Conservation (phyloP, 495 filamentous ascomycete species). For the Elaphomyces granulatus region DNA sequence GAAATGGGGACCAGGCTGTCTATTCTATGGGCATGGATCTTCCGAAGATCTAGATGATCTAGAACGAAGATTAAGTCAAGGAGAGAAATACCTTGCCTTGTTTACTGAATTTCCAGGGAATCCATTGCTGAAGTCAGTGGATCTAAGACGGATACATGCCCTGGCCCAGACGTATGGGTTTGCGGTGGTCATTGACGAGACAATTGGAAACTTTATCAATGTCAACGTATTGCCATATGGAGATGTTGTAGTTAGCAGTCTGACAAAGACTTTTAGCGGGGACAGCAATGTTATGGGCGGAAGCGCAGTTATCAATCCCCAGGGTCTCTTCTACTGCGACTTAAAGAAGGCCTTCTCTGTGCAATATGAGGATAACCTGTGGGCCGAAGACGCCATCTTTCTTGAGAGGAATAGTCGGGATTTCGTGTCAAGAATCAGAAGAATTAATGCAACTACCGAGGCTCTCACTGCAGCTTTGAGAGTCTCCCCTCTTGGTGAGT, state of each 20-base stretch:
- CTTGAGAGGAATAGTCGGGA: conserved; percentile 93
- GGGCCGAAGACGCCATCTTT: conserved; percentile 86
- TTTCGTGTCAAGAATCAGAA: conserved; percentile 67
- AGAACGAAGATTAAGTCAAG: conserved; percentile 51
- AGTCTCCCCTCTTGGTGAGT: conserved; percentile 36
- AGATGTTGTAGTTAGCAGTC: conserved; percentile 82
- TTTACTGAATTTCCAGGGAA: conserved; percentile 96
- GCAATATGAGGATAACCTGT: conserved; percentile 79
- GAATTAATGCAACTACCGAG: conserved; percentile 79
- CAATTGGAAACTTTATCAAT: conserved; percentile 90
- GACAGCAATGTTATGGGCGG: conserved; percentile 98
- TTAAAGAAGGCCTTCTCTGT: conserved; percentile 46
- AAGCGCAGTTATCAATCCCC: conserved; percentile 72
- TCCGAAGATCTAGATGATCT: conserved; percentile 75
- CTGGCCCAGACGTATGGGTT: conserved; percentile 81
- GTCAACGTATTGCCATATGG: conserved; percentile 80
- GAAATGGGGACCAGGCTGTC: conserved; percentile 84
- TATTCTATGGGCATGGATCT: conserved; percentile 81
- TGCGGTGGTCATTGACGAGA: conserved; percentile 86
- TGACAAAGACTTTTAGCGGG: conserved; percentile 94
- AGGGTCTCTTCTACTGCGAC: conserved; percentile 48
- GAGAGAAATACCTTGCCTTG: conserved; percentile 68
- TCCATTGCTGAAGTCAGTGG: conserved; percentile 71
- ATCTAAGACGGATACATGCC: conserved; percentile 61
- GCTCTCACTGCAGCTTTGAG: conserved; percentile 58